These are phyloP conservation scores for Geotrichum citri-aurantii DNA, from an alignment of 1,139 yeast species.

Conservation along the genomic window DNA sequence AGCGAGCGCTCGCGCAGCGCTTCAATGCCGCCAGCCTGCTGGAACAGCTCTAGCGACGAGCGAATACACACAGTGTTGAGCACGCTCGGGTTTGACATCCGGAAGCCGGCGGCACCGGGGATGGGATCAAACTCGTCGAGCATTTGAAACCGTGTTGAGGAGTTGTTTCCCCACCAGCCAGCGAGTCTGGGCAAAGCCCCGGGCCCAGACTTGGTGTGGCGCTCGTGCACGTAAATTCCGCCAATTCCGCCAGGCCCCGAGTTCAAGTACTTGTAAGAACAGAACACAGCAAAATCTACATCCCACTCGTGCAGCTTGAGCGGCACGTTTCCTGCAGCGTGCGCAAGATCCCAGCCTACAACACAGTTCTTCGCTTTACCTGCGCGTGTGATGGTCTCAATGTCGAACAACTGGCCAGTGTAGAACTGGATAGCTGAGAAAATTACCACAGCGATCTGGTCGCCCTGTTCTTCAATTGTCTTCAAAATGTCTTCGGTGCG, in stretches of 20 bases:
- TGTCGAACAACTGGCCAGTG: slow-evolving; percentile 83
- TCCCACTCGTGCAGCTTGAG: slow-evolving; percentile 76
- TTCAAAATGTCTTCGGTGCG: slow-evolving; percentile 58
- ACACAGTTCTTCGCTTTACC: slow-evolving; percentile 52
- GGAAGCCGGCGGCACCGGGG: slow-evolving; percentile 74
- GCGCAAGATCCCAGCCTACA: slow-evolving; percentile 96
- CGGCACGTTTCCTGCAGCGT: slow-evolving; percentile 85
- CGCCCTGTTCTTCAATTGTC: slow-evolving; percentile 52
- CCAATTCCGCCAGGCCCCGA: slow-evolving; percentile 93
- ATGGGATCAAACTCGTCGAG: slow-evolving; percentile 72
- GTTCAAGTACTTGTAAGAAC: slow-evolving; percentile 85
- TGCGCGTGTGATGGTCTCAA: slow-evolving; percentile 55
- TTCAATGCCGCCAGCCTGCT: slow-evolving; percentile 58
- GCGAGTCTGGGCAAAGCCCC: slow-evolving; percentile 63
- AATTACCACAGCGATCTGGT: slow-evolving; percentile 65
- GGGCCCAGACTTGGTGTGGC: slow-evolving; percentile 38
- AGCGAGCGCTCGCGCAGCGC: slow-evolving; percentile 53
- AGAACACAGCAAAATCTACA: slow-evolving; percentile 92
- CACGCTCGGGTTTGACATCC: slow-evolving; percentile 92
- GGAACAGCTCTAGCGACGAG: slow-evolving; percentile 59
- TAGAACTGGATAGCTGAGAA: slow-evolving; percentile 89
- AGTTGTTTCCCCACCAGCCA: slow-evolving; percentile 97
- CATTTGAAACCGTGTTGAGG: slow-evolving; percentile 70
- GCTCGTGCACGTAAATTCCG: slow-evolving; percentile 68
- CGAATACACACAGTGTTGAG: slow-evolving; percentile 69